These are phyloP conservation scores for Coemansia reversa DNA, from an alignment of 192 early-diverging fungal species.

Conservation along the genomic window DNA sequence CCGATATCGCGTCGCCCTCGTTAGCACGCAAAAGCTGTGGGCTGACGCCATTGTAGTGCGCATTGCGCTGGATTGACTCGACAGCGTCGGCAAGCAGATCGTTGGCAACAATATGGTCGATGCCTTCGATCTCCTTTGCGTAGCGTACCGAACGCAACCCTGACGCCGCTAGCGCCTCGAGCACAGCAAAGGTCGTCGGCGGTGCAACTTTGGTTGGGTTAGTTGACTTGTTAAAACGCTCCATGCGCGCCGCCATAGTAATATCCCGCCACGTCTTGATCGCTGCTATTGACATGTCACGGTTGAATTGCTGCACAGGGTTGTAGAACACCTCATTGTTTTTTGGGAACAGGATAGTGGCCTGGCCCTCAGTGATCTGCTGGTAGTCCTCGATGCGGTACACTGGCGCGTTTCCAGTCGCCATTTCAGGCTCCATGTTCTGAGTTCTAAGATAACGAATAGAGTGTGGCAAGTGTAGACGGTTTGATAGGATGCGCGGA, in stretches of 20 bases:
- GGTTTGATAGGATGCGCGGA: neutral
- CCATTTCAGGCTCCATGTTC: constrained; percentile 13
- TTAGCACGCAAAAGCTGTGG: constrained; percentile 75
- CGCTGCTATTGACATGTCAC: constrained; percentile 96
- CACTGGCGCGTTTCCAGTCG: constrained; percentile 14
- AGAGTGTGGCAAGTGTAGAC: neutral
- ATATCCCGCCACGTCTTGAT: constrained; percentile 91
- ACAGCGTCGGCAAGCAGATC: constrained; percentile 90
- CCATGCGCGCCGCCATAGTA: constrained; percentile 62
- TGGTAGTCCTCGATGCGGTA: constrained; percentile 57
- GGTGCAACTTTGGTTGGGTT: constrained; percentile 37
- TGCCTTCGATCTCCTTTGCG: constrained; percentile 85
- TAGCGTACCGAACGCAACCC: constrained; percentile 95
- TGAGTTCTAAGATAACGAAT: neutral
- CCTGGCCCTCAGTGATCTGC: constrained; percentile 72
- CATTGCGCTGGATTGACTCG: constrained; percentile 82
- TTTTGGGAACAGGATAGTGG: constrained; percentile 81
- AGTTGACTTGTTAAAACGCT: constrained; percentile 58
- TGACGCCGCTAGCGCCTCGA: constrained; percentile 94
- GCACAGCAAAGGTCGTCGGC: constrained; percentile 57
- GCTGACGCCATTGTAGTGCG: constrained; percentile 75
- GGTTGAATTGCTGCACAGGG: constrained; percentile 95
- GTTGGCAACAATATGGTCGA: constrained; percentile 84
- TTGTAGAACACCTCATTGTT: constrained; percentile 98
- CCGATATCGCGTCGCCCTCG: constrained; percentile 77